Base-by-base conservation (phyloP, 1,139 yeast genomes). In the Oligophagozyma castellii region DNA sequence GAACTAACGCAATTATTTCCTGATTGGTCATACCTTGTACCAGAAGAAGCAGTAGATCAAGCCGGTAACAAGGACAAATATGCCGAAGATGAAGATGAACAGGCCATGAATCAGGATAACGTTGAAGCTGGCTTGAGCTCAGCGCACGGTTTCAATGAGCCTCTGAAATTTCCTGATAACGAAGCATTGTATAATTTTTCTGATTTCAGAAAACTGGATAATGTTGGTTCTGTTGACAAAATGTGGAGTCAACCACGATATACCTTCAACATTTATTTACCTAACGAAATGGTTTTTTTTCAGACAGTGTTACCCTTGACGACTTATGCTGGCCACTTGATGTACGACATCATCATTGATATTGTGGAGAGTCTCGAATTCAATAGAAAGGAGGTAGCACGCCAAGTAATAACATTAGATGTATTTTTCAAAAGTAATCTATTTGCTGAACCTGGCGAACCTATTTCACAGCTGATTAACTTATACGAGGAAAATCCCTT, bases 311-410 rank as follows among this genome's bases (percentile, higher is more conserved):
- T 95, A 0, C 58, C 69, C 2, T 63, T 69, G 14, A 65, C 64
- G 4, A 10, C 10, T 18, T 75, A 74, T 44, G 63, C 62, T 18
- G 70, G 75, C 3, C 55, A 81, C 30, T 53, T 89, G 24, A 64
- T 84, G 43, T 70, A 81, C 39, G 98, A 92, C 48, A 58, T 81
- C 16, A 63, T 77, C 16, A 66, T 68, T 30, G 95, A 86, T 51
- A 59, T 80, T 24, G 68, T 86, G 36, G 73, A 77, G 34, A 73
- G 78, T 42, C 61, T 89, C 58, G 93, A 89, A 35, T 89, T 81
- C 58, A 89, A 89, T 56, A 74, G 93, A 47, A 73, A 71, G 32
- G 93, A 83, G 42, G 93, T 84, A 5, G 75, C 94, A 0, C 72
- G 80, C 35, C 95, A 84, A 53, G 66, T 89, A 32, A 66, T 83